phyloP scores from a whole-genome alignment of 2,329 filamentous ascomycete genomes.

The Colletotrichum eleusines region DNA sequence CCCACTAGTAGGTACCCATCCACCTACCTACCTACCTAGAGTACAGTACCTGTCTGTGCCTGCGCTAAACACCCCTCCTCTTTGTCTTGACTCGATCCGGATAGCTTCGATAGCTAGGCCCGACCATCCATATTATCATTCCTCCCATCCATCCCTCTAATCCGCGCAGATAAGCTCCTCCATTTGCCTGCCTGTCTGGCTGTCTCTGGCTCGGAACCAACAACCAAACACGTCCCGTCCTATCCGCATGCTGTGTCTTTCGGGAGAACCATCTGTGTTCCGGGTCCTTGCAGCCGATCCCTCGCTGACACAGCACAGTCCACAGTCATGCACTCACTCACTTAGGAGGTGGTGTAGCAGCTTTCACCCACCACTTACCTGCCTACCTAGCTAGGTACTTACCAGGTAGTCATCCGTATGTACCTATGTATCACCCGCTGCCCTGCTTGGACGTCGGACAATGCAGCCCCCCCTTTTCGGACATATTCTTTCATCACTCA shows the following conservation, averaged over 20 bases:
- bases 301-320: slow-evolving; percentile 32
- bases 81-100: slow-evolving; percentile 1
- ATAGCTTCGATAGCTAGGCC: slow-evolving; percentile 7
- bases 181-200: not conserved
- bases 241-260: slow-evolving; percentile 11
- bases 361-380: not conserved
- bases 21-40: no score
- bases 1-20: not conserved
- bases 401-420: no score
- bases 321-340: slow-evolving; percentile 1
- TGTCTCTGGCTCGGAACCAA: not conserved
- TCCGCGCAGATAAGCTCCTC: no score
- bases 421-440: not conserved
- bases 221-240: not conserved
- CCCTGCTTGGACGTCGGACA: not conserved
- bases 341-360: not conserved
- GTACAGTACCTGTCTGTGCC: no score
- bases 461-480: not conserved
- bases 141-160: not conserved
- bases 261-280: slow-evolving; percentile 18
- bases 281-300: slow-evolving; percentile 43
- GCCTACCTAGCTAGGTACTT: no score
- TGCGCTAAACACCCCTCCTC: no score
- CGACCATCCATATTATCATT: not conserved
- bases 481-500: slow-evolving; percentile 3